phyloP scores from a whole-genome alignment of 257 asterid genomes.

The Leonotis leonurus region DNA sequence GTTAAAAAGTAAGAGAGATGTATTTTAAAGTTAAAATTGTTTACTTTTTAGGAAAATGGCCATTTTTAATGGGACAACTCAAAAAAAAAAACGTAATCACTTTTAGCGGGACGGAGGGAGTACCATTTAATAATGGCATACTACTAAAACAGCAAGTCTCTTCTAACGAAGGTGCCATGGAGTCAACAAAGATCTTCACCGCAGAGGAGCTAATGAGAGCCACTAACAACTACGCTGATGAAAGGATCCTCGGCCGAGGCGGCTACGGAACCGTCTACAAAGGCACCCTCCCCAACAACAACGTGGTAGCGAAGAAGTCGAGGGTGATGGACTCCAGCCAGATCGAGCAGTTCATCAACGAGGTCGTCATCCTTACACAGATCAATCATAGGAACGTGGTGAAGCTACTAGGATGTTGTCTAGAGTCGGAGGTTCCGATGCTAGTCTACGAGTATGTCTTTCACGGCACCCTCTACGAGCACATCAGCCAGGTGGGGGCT shows the following conservation, averaged over 20 bases:
- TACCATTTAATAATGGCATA: too few species aligned
- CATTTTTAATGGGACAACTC: too few species aligned
- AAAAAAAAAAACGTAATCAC: too few species aligned
- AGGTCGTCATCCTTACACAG: conserved; percentile 64
- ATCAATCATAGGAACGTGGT: conserved; percentile 68
- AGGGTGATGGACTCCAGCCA: neutral
- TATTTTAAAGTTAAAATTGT: too few species aligned
- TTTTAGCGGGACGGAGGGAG: too few species aligned
- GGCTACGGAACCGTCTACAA: conserved; percentile 66
- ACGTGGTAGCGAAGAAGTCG: conserved; percentile 58
- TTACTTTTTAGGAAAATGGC: too few species aligned
- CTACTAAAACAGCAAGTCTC: conserved; percentile 50
- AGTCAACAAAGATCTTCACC: conserved; percentile 49
- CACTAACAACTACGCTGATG: conserved; percentile 19
- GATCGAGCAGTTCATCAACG: conserved; percentile 24
- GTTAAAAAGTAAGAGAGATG: too few species aligned
- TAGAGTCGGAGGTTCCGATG: conserved; percentile 63
- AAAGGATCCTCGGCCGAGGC: conserved; percentile 56
- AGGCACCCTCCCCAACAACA: conserved; percentile 28
- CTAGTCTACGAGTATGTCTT: conserved; percentile 63
- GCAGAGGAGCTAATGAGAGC: conserved; percentile 34
- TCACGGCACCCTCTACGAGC: conserved; percentile 50
- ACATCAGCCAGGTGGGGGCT: conserved; percentile 27
- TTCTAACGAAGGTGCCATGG: conserved; percentile 34
- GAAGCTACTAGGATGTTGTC: conserved; percentile 61